These are phyloP conservation scores for Neurospora crassa DNA, from an alignment of 2,329 filamentous ascomycete genomes.

Conservation along the genomic window DNA sequence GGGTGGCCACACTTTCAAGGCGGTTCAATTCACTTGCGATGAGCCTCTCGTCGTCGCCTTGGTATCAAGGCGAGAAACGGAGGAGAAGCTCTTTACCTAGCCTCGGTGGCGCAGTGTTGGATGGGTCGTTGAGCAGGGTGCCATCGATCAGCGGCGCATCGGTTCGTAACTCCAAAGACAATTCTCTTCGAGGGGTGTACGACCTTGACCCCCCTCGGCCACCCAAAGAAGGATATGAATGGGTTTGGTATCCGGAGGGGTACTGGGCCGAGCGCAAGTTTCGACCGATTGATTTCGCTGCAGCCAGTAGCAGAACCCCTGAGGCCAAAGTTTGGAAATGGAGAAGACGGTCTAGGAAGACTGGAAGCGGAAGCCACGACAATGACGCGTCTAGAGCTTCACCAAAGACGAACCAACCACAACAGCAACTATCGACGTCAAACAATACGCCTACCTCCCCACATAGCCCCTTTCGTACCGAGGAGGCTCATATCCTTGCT, in stretches of 20 bases:
- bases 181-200: neutral
- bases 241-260: conserved; percentile 54
- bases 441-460: conserved; percentile 11
- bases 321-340: conserved; percentile 11
- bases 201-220: conserved; percentile 43
- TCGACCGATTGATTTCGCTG: conserved; percentile 6
- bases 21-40: neutral
- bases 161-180: neutral
- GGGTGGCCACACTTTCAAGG: neutral
- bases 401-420: conserved; percentile 17
- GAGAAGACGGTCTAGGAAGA: conserved; percentile 9
- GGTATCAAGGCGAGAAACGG: neutral
- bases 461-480: conserved; percentile 35
- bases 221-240: conserved; percentile 45
- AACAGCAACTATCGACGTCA: neutral
- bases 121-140: neutral
- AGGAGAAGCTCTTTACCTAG: neutral
- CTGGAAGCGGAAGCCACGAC: conserved; percentile 5
- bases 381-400: conserved; percentile 14
- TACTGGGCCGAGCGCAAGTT: conserved; percentile 53
- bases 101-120: neutral
- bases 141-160: neutral
- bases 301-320: conserved; percentile 10
- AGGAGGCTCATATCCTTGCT: conserved; percentile 38
- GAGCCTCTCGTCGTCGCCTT: neutral